A percentile compares a stretch with the other conserved stretches of the same genome.
Conservation (phyloP, 257 asterid genomes). For the Fraxinus pennsylvanica region DNA sequence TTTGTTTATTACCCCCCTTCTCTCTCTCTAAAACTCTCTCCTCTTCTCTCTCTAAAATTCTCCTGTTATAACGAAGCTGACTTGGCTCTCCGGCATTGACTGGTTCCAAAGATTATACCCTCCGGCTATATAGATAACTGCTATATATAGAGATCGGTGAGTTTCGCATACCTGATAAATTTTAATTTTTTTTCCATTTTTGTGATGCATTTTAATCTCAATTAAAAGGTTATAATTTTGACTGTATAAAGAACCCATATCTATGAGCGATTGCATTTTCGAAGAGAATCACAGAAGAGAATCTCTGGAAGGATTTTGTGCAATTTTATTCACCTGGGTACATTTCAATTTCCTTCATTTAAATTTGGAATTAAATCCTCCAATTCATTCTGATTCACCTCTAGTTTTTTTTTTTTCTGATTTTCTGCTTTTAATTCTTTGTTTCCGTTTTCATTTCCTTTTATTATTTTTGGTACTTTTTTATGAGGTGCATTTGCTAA, state of each 20-base stretch:
- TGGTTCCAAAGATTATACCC: constrained; percentile 29
- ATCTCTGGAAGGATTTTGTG: constrained; percentile 35
- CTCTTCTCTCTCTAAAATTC: constrained; percentile 28
- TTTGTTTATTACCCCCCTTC: constrained; percentile 16
- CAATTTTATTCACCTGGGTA: constrained; percentile 33
- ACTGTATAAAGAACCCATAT: constrained; percentile 34
- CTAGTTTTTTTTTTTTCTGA: constrained; percentile 11
- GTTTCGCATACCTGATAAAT: constrained; percentile 35
- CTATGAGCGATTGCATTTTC: constrained; percentile 45
- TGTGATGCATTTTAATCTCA: constrained; percentile 20
- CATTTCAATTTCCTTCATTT: constrained; percentile 34
- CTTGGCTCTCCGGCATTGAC: constrained; percentile 73
- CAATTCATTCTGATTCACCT: constrained; percentile 40
- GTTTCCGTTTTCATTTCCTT: constrained; percentile 19
- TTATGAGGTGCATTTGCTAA: constrained; percentile 32
- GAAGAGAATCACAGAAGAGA: constrained; percentile 33
- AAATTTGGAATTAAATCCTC: constrained; percentile 44
- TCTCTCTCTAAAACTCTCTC: constrained; percentile 22
- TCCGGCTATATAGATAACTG: constrained; percentile 40
- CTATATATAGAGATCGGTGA: constrained; percentile 50
- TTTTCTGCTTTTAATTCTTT: constrained; percentile 25
- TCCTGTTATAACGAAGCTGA: constrained; percentile 42
- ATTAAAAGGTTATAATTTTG: constrained; percentile 31
- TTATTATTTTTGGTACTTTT: constrained; percentile 20
- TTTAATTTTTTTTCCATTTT: constrained; percentile 3